These are phyloP conservation scores for Silene uniflora DNA, from an alignment of 148 eudicot genomes.

Conservation along the genomic window DNA sequence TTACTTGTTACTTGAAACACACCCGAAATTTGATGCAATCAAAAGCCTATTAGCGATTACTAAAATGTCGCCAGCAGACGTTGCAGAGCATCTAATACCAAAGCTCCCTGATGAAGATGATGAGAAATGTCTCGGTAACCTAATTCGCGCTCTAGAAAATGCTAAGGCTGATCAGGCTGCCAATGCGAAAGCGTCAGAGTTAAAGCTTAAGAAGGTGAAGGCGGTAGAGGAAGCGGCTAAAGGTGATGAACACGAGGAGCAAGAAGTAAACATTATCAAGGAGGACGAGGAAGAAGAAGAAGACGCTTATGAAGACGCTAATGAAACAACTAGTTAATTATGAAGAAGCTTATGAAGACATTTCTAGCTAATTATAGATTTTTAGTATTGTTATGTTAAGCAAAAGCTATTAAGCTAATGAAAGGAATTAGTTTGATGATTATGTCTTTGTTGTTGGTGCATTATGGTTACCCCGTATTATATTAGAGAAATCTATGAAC, in stretches of 20 bases:
- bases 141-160: conserved; percentile 12
- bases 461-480: too few relatives aligned
- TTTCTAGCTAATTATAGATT: too few relatives aligned
- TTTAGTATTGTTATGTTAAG: background rate
- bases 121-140: conserved; percentile 9
- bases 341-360: background rate
- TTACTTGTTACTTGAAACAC: conserved; percentile 20
- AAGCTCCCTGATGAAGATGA: conserved; percentile 11
- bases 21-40: conserved; percentile 14
- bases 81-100: conserved; percentile 18
- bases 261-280: background rate
- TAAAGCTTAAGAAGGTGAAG: background rate
- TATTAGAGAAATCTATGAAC: too few relatives aligned
- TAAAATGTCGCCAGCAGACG: conserved; percentile 21
- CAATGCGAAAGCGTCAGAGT: background rate
- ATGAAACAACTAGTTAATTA: background rate
- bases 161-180: conserved; percentile 7
- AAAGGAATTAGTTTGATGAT: too few relatives aligned
- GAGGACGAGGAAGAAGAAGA: background rate
- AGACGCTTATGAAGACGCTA: background rate
- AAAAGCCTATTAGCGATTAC: conserved; percentile 5
- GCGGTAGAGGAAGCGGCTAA: background rate
- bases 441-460: too few relatives aligned
- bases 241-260: background rate
- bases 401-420: background rate